These are phyloP conservation scores for Alternaria brassicae DNA, from an alignment of 2,329 filamentous ascomycete genomes.

Conservation along the genomic window DNA sequence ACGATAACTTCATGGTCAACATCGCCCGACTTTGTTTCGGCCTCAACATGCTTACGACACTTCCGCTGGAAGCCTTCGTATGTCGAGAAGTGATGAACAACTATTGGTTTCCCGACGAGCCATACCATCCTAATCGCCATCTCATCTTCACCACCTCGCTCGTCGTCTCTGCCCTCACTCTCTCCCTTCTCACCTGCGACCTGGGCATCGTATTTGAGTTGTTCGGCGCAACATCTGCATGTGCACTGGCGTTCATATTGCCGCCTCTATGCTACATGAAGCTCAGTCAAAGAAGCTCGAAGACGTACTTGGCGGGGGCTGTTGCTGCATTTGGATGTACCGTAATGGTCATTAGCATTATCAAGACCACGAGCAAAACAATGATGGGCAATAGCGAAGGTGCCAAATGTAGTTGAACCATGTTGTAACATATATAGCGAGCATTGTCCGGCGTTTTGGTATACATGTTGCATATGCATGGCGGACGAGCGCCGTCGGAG, in stretches of 20 bases:
- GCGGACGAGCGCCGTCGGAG: neutral
- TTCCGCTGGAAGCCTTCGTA: constrained; percentile 96
- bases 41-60: constrained; percentile 96
- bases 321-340: constrained; percentile 77
- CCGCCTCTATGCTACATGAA: constrained; percentile 96
- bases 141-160: constrained; percentile 83
- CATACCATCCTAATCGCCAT: constrained; percentile 84
- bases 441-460: constrained; percentile 28
- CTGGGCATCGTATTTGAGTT: constrained; percentile 94
- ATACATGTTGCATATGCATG: constrained; percentile 10
- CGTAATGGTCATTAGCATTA: constrained; percentile 73
- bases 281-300: constrained; percentile 80
- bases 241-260: constrained; percentile 91
- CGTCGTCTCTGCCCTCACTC: constrained; percentile 76
- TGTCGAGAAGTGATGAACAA: constrained; percentile 96
- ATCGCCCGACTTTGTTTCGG: constrained; percentile 94
- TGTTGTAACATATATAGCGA: constrained; percentile 25
- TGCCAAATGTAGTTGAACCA: constrained; percentile 36
- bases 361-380: constrained; percentile 43
- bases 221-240: constrained; percentile 93
- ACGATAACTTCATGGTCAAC: constrained; percentile 91
- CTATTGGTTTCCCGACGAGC: constrained; percentile 75
- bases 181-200: constrained; percentile 89
- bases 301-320: constrained; percentile 73
- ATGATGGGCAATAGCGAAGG: constrained; percentile 29